Evolutionary conservation across 306 rosid species (phyloP), one percentile per base, ranked within the genome.

Genomic region (Coriaria nepalensis): DNA sequence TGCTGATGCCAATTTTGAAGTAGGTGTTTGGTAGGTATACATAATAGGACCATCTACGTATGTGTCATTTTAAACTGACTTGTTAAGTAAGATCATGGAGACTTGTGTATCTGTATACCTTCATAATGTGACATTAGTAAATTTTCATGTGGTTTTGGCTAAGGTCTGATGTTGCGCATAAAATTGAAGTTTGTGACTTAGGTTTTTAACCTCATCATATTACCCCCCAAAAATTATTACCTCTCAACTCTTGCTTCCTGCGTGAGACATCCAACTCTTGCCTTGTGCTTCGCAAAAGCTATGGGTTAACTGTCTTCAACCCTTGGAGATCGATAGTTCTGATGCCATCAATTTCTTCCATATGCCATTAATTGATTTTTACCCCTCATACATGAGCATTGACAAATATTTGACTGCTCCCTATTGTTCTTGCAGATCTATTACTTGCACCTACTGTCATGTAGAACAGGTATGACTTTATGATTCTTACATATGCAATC

Each of bases 371-470:
- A 20, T 20, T 20, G 29, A 3, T 20, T 20, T 20, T 20, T 20
- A 20, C 2, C 29, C 3, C 29, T 1, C 29, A 20, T 20, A 20
- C 29, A 20, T 20, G 29, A 20, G 29, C 29, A 20, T 20, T 20
- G 29, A 20, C 29, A 20, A 20, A 37, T 14, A 44, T 45, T 52
- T 70, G 35, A 74, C 52, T 52, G 45, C 52, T 50, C 53, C 37
- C 56, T 68, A 59, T 65, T 53, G 50, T 33, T 54, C 57, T 78
- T 72, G 81, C 96, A 92, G 98, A 78, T 65, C 54, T 43, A 69
- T 88, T 72, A 79, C 67, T 9, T 92, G 98, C 78, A 37, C 78
- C 64, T 85, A 82, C 74, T 92, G 98, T 67, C 61, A 68, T 56
- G 74, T 72, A 64, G 98, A 85, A 70, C 98, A 75, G 98, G 98